Percentiles rank a stretch among this genome's conserved stretches.
These are phyloP conservation scores for Raphanus hybrid DNA, from an alignment of 441 rosid species.

Conservation along the genomic window DNA sequence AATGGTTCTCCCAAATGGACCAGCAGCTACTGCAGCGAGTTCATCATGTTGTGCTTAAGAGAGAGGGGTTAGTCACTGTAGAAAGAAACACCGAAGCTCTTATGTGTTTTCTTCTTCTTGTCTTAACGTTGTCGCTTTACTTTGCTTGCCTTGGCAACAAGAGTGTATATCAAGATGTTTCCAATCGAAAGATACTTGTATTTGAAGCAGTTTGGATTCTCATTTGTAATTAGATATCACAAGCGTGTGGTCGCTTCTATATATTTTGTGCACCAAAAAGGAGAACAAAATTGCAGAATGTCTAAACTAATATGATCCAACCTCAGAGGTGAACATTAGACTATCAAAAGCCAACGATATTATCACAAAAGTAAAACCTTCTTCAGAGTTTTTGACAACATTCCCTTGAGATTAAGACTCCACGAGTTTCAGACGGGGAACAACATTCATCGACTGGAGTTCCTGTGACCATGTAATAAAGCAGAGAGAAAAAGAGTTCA, in stretches of 20 bases:
- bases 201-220: slow-evolving; percentile 6
- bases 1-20: slow-evolving; percentile 48
- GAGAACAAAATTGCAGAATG: neutral
- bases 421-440: slow-evolving; percentile 40
- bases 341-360: neutral
- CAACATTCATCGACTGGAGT: slow-evolving; percentile 10
- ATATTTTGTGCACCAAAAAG: neutral
- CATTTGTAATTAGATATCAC: slow-evolving; percentile 35
- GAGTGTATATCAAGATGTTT: slow-evolving; percentile 34
- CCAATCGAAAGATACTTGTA: slow-evolving; percentile 32
- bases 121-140: slow-evolving; percentile 12
- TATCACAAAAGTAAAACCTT: slow-evolving; percentile 2
- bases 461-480: slow-evolving; percentile 52
- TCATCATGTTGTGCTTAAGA: slow-evolving; percentile 48
- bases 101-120: slow-evolving; percentile 9
- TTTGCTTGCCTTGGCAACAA: slow-evolving; percentile 12
- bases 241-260: neutral
- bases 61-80: slow-evolving; percentile 26
- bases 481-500: neutral
- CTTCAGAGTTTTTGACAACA: slow-evolving; percentile 5
- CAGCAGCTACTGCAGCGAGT: slow-evolving; percentile 37
- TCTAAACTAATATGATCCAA: neutral
- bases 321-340: neutral
- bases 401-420: too few species aligned
- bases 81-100: slow-evolving; percentile 30